Base-by-base conservation (phyloP, 495 filamentous ascomycete species). In the Penicillium angulare region DNA sequence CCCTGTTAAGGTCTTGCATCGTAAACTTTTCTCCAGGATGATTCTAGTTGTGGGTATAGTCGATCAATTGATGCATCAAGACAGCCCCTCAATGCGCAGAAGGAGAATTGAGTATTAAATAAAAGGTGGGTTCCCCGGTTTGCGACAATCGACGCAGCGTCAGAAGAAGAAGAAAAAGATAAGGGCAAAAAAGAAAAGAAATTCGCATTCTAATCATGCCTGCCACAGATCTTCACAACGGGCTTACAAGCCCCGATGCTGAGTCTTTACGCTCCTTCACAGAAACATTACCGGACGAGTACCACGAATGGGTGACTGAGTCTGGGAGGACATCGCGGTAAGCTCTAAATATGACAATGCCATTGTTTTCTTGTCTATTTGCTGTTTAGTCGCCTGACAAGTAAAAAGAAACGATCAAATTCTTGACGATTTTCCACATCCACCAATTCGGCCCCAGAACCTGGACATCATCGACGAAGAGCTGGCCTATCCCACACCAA, bases 211-310 rank as follows among this genome's bases (percentile, higher is more conserved):
- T 27, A 39, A 57, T 22, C 24, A 63, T 63, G 56, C 35, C 56
- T 15, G 24, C 13, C 3, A 33, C 39, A 46, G 58, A 64, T 52
- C 22, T 61, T 4, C 50, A 54, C 22, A 43, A 44, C 5, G 58
- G 53, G 12, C 18, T 56, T 6, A 39, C 47, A 3, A 47, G 41
- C 34, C 43, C 49, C n/a, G 58, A 64, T 10, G 42, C 39, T 4
- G 61, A 59, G 27, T 64, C 61, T 15, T 23, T 64, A 48, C 58
- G 55, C 12, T 64, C 61, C 6, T 59, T 61, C n/a, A 38, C 58
- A 29, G 44, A 52, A 13, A 56, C 49, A 0, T 33, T 61, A 7
- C 58, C 53, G 3, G 61, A 61, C 12, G 61, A 64, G 36, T 64
- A 61, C 33, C 61, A 61, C 22, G 61, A 64, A 38, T 61, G 61